These are phyloP conservation scores for Fusarium aywerte DNA, from an alignment of 2,329 filamentous ascomycete genomes.

Conservation along the genomic window DNA sequence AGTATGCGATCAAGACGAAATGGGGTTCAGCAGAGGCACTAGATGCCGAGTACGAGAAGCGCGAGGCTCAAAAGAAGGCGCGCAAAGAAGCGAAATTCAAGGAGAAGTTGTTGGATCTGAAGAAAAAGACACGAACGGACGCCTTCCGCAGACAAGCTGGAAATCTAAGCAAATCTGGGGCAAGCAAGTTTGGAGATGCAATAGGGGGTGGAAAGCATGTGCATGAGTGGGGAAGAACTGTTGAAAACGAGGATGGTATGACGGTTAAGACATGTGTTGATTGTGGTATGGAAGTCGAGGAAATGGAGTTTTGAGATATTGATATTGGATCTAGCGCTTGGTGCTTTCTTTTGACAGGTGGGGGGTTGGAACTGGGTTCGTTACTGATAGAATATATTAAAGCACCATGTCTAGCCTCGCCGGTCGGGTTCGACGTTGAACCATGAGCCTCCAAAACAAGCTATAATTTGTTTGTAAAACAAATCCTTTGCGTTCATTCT, in stretches of 20 bases:
- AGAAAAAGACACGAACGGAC: conserved; percentile 92
- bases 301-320: conserved; percentile 66
- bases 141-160: conserved; percentile 80
- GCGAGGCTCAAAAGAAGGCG: conserved; percentile 82
- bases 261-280: conserved; percentile 82
- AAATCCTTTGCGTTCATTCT: neutral
- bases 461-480: neutral
- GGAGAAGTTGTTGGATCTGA: conserved; percentile 86
- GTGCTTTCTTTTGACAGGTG: neutral
- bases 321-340: conserved; percentile 43
- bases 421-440: neutral
- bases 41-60: conserved; percentile 86
- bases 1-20: conserved; percentile 88
- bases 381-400: neutral
- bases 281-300: conserved; percentile 83
- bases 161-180: conserved; percentile 63
- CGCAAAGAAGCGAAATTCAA: conserved; percentile 93
- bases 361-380: neutral
- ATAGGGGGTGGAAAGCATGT: conserved; percentile 79
- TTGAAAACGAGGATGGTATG: conserved; percentile 77
- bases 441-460: neutral
- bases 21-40: conserved; percentile 90
- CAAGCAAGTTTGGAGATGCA: conserved; percentile 78
- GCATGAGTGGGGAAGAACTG: conserved; percentile 83
- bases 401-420: neutral